phyloP scores from a whole-genome alignment of 331 rosid species.

The Quercus phellos region DNA sequence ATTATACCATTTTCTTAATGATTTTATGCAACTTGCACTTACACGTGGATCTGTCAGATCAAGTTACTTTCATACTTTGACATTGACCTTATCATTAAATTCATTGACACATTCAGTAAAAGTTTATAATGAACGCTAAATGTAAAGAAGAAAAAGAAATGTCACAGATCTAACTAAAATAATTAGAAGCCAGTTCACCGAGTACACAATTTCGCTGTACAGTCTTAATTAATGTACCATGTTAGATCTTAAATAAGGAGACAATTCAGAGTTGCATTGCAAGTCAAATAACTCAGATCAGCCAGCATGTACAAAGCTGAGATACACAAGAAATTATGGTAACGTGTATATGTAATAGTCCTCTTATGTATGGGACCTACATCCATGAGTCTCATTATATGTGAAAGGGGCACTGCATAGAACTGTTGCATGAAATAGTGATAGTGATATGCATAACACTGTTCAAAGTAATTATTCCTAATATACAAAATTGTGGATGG shows the following conservation, averaged over 20 bases:
- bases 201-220: neutral
- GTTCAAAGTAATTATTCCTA: constrained; percentile 29
- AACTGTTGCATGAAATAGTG: neutral
- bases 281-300: constrained; percentile 4
- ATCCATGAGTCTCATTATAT: too few species aligned
- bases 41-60: neutral
- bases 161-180: neutral
- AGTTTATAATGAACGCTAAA: neutral
- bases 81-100: neutral
- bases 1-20: neutral
- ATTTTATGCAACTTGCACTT: neutral
- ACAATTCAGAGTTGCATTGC: constrained; percentile 4
- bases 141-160: neutral
- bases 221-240: neutral
- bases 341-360: too few species aligned
- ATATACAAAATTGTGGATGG: constrained; percentile 28
- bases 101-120: neutral
- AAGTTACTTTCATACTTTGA: neutral
- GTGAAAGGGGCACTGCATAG: too few species aligned
- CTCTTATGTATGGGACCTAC: too few species aligned
- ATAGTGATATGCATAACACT: constrained; percentile 4
- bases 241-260: neutral
- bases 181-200: neutral
- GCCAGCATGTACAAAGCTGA: constrained; percentile 3
- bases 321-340: too few species aligned